These are phyloP conservation scores for Leptographium lundbergii DNA, from an alignment of 2,329 filamentous ascomycete genomes.

Conservation along the genomic window DNA sequence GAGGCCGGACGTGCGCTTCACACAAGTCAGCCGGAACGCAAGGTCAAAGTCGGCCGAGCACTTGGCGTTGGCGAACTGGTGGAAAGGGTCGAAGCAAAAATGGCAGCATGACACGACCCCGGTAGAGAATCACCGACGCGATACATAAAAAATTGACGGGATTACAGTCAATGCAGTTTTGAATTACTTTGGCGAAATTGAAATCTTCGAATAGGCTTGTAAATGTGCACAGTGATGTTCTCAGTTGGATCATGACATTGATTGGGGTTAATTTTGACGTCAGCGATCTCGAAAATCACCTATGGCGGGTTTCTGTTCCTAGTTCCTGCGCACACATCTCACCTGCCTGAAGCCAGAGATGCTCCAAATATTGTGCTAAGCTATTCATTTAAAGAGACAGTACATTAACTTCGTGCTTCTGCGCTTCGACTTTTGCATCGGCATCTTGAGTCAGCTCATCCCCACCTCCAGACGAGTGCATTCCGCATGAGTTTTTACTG, in stretches of 20 bases:
- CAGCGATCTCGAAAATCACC: not conserved
- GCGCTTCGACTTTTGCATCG: constrained; percentile 8
- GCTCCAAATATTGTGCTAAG: constrained; percentile 25
- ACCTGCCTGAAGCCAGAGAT: constrained; percentile 30
- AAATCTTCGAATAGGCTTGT: not conserved
- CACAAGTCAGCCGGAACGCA: constrained; percentile 36
- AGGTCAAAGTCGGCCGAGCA: constrained; percentile 68
- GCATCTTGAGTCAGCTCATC: constrained; percentile 3
- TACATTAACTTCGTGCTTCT: constrained; percentile 13
- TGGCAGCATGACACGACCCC: constrained; percentile 11
- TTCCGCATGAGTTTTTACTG: not conserved
- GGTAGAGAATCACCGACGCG: not conserved
- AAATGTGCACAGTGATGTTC: not conserved
- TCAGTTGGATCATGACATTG: too few relatives aligned
- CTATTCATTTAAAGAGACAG: constrained; percentile 25
- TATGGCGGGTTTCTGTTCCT: constrained; percentile 14
- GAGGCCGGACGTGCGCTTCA: constrained; percentile 34
- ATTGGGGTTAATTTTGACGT: not conserved
- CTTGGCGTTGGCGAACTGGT: constrained; percentile 70
- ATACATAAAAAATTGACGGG: not conserved
- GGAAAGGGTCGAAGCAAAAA: constrained; percentile 53
- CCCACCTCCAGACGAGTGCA: not conserved
- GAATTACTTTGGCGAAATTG: not conserved
- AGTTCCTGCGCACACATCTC: constrained; percentile 33
- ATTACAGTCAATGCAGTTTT: not conserved